A percentile compares a stretch with the other conserved stretches of the same genome.
These are phyloP conservation scores for Prunus armeniaca DNA, from an alignment of 306 rosid genomes.

Conservation along the genomic window DNA sequence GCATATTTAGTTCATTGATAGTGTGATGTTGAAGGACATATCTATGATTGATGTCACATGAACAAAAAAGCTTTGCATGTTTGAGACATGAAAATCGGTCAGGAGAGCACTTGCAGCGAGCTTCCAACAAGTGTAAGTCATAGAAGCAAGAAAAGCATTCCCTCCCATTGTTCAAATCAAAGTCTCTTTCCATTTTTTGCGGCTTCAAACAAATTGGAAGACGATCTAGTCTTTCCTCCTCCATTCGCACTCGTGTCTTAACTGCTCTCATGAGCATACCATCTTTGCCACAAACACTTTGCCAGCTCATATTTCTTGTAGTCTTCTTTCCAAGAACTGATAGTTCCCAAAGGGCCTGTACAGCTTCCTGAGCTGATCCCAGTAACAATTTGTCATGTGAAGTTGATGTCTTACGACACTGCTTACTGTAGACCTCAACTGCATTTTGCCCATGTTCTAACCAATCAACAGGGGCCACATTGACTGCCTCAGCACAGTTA, in stretches of 20 bases:
- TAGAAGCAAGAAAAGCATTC: constrained; percentile 84
- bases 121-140: constrained; percentile 74
- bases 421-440: constrained; percentile 78
- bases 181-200: constrained; percentile 66
- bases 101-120: constrained; percentile 74
- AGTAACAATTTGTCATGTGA: constrained; percentile 86
- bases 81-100: constrained; percentile 68
- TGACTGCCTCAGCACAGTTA: constrained; percentile 98
- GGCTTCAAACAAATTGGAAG: constrained; percentile 52
- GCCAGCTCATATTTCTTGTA: constrained; percentile 47
- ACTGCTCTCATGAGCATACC: constrained; percentile 67
- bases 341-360: constrained; percentile 50
- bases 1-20: constrained; percentile 45
- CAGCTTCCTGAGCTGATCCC: constrained; percentile 70
- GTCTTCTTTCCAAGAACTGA: constrained; percentile 44
- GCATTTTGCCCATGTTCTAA: constrained; percentile 85
- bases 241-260: constrained; percentile 63
- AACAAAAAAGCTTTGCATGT: constrained; percentile 61
- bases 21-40: constrained; percentile 57
- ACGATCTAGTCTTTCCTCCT: constrained; percentile 59
- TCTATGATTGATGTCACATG: constrained; percentile 49
- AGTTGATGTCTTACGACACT: constrained; percentile 77
- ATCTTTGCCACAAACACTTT: constrained; percentile 65
- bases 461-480: constrained; percentile 98
- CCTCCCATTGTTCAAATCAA: constrained; percentile 60